Evolutionary conservation across 768 basidiomycete genomes (phyloP), one percentile per base, ranked within the genome.

Genomic region (Amanita pallidorosea): DNA sequence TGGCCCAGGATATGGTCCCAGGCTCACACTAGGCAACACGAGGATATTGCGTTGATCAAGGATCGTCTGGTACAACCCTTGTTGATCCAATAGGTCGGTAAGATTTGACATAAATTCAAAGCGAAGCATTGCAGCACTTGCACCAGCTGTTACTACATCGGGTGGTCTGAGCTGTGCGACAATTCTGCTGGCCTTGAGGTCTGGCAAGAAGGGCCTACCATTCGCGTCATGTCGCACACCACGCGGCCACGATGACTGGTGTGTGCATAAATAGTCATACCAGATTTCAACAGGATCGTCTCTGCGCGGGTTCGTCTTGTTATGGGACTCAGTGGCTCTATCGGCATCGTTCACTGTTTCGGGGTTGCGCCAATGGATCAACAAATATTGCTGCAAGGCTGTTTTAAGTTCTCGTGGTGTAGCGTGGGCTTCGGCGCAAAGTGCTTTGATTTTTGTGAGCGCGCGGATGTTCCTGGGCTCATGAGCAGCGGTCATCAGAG

Each of bases 131-230:
- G 65, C 53, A 1, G 69, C 23, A 7, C 22, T 27, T 9, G 27
- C 15, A n/a, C 43, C 61, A 43, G 66, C 67, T 29, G 56, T 62
- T 0, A 60, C 56, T 49, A 65, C 59, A 25, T 67, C 61, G 11
- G 63, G 52, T 2, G 74, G 74, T 35, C 73, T 67, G 23, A 75
- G 70, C n/a, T 71, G 71, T 7, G 74, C 74, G 15, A 75, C 68
- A n/a, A 60, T 67, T 29, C 74, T 68, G 57, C 71, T 74, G 1
- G 74, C 74, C 47, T 64, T 68, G 58, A 75, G 67, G 57, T 75
- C 74, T 5, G 65, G 58, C 36, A 72, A 61, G 56, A 59, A 57
- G 0, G 74, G 74, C 18, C 60, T 62, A 12, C 67, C 65, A 51
- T 63, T 61, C 9, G 60, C 49, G 55, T 70, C 69, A 25, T 65